Evolutionary conservation across 2,329 filamentous ascomycete species (phyloP).

Genomic region (Diaporthe caulivora): DNA sequence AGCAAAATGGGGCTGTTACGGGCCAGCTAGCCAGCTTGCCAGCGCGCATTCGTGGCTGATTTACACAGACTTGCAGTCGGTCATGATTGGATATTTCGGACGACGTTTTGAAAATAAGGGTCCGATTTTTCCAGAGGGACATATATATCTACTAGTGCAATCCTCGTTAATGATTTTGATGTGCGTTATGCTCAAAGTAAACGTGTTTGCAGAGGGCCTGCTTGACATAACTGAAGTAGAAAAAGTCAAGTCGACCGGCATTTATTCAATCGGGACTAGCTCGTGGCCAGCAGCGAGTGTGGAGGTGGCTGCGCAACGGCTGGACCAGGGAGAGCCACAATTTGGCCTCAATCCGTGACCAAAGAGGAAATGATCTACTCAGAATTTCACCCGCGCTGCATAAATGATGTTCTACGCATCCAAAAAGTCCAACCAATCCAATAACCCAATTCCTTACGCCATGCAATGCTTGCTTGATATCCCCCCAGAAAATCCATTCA

Average conservation of each 20-base stretch:
- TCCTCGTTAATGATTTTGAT: no score
- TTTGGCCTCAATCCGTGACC: conserved; percentile 30
- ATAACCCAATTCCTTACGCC: not conserved
- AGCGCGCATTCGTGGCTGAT: no score
- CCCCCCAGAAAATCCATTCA: not conserved
- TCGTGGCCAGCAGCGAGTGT: not conserved
- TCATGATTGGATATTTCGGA: no score
- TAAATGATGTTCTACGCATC: not conserved
- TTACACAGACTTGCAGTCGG: no score
- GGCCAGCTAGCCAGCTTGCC: not conserved
- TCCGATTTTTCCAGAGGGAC: no score
- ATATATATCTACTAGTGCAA: no score
- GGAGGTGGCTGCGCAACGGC: conserved; percentile 25
- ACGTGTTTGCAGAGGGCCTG: no score
- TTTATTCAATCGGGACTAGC: not conserved
- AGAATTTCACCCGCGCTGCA: conserved; percentile 1
- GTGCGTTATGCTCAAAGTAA: no score
- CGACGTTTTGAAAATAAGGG: no score
- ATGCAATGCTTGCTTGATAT: conserved; percentile 1
- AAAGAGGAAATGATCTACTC: conserved; percentile 2
- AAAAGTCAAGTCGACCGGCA: no score
- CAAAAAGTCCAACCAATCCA: not conserved
- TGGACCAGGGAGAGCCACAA: not conserved
- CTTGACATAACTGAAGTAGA: no score
- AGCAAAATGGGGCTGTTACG: not conserved